These are phyloP conservation scores for Podaxis sp. DNA, from an alignment of 768 basidiomycete genomes.

Conservation along the genomic window DNA sequence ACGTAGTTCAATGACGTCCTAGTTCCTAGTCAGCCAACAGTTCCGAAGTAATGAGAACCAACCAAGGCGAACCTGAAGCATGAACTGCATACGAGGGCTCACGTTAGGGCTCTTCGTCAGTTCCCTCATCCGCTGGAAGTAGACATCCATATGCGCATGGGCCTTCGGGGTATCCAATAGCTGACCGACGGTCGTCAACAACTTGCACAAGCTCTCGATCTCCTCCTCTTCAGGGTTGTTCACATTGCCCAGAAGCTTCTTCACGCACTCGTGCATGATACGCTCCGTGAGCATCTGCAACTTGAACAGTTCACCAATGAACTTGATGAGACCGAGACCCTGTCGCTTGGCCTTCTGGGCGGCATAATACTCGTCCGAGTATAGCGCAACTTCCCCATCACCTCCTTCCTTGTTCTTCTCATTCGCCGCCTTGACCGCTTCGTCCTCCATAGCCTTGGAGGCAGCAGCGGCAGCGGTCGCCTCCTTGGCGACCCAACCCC, in stretches of 20 bases:
- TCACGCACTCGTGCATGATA: constrained; percentile 98
- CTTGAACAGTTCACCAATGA: constrained; percentile 98
- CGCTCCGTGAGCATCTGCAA: constrained; percentile 97
- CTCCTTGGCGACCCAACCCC: constrained; percentile 90
- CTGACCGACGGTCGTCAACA: constrained; percentile 84
- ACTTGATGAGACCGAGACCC: constrained; percentile 94
- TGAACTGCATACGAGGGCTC: constrained; percentile 86
- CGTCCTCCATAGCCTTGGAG: constrained; percentile 80
- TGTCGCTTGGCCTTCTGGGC: constrained; percentile 97
- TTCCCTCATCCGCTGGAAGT: constrained; percentile 88
- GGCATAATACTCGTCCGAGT: constrained; percentile 94
- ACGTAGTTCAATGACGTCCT: constrained; percentile 92
- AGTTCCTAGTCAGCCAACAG: neutral
- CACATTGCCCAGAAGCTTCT: constrained; percentile 90
- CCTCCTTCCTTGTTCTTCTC: constrained; percentile 45
- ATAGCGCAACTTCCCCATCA: constrained; percentile 67
- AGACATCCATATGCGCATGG: constrained; percentile 83
- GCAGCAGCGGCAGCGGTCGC: constrained; percentile 83
- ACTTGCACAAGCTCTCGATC: constrained; percentile 92
- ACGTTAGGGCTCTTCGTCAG: constrained; percentile 72
- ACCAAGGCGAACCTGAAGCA: constrained; percentile 73
- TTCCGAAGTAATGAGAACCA: neutral
- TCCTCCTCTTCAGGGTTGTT: constrained; percentile 97
- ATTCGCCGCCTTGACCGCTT: constrained; percentile 67
- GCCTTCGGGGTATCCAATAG: constrained; percentile 80